Conservation (phyloP, 225 moss, liverwort and hornwort genomes). For the Anthoceros angustus region DNA sequence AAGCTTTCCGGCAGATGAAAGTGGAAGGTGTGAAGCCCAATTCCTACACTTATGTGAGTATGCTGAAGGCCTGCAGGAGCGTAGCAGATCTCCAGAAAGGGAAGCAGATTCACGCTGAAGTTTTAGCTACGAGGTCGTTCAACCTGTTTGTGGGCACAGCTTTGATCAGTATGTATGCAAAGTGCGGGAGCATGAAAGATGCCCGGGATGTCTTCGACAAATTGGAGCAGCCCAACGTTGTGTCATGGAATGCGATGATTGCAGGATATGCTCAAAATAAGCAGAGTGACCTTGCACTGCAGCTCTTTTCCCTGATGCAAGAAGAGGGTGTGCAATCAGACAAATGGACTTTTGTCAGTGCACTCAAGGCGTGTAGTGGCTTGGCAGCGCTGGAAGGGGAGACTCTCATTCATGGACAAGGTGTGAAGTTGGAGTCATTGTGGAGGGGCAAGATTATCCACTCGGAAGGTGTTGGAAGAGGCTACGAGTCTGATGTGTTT, state of each 20-base stretch:
- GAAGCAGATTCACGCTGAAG: background rate
- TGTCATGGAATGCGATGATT: background rate
- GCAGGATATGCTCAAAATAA: background rate
- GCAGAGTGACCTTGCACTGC: background rate
- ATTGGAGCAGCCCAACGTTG: background rate
- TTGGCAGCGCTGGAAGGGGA: background rate
- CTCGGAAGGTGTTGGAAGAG: background rate
- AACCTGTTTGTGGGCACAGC: background rate
- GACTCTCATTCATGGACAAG: background rate
- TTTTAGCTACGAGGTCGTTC: background rate
- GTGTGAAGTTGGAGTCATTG: background rate
- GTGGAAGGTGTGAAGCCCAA: background rate
- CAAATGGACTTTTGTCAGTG: background rate
- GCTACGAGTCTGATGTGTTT: conserved; percentile 2
- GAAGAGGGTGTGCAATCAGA: background rate
- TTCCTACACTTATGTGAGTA: background rate
- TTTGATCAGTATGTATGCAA: background rate
- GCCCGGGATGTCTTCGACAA: background rate
- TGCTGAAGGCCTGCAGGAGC: background rate
- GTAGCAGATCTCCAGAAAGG: background rate
- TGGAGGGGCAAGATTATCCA: conserved; percentile 1
- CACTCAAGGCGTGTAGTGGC: background rate
- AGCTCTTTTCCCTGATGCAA: background rate
- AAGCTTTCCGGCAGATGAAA: background rate
- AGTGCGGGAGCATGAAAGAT: background rate